phyloP scores from a whole-genome alignment of 768 basidiomycete genomes.

The Naganishia randhawae region DNA sequence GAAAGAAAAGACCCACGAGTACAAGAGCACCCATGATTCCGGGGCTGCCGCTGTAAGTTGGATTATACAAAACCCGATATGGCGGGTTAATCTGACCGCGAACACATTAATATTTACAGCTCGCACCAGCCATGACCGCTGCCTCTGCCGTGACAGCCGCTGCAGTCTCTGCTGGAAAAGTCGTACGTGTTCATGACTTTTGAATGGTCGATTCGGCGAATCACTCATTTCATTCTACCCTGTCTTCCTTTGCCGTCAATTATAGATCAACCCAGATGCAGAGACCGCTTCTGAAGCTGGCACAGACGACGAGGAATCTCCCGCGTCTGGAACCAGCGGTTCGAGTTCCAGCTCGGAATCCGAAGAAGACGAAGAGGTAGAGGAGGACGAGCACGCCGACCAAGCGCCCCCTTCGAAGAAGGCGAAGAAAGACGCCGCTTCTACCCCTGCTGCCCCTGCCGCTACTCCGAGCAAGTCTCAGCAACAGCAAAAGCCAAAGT shows the following conservation, averaged over 20 bases:
- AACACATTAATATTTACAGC: neutral
- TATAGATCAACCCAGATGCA: neutral
- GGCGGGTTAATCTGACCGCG: neutral
- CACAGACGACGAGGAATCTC: neutral
- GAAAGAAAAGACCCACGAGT: slow-evolving; percentile 6
- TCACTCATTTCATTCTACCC: neutral
- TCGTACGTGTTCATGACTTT: neutral
- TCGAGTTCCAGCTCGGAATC: slow-evolving; percentile 7
- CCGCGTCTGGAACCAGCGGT: no score
- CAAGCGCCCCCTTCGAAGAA: slow-evolving; percentile 16
- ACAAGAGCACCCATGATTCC: slow-evolving; percentile 1
- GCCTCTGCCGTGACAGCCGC: slow-evolving; percentile 8
- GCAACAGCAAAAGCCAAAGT: neutral
- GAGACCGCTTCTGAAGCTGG: neutral
- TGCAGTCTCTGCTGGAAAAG: neutral
- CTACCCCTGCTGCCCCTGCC: neutral
- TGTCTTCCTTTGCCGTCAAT: neutral
- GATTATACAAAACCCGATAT: neutral
- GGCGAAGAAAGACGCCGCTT: slow-evolving; percentile 21
- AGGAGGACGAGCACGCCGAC: slow-evolving; percentile 18
- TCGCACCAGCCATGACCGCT: neutral
- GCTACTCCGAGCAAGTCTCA: slow-evolving; percentile 18
- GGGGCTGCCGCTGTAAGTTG: neutral
- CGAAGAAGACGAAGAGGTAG: slow-evolving; percentile 15
- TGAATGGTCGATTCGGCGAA: neutral